Conservation (phyloP, 2,329 filamentous ascomycete genomes). For the Phialocephala subalpina region DNA sequence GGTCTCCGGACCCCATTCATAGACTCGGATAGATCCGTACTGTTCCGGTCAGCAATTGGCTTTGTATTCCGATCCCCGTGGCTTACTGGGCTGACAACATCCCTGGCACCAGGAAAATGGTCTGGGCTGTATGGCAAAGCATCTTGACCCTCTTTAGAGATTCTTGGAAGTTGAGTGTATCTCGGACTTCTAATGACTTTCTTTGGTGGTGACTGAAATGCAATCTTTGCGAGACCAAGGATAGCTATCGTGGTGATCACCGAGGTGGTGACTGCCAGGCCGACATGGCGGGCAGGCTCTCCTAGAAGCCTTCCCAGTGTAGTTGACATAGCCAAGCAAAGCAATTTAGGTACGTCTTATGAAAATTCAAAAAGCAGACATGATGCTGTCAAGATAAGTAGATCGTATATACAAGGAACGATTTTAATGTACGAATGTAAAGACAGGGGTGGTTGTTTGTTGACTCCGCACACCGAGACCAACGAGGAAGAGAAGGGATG, state of each 20-base stretch:
- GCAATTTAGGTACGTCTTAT: neutral
- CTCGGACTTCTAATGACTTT: slow-evolving; percentile 37
- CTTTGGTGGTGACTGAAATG: slow-evolving; percentile 17
- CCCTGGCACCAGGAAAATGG: slow-evolving; percentile 72
- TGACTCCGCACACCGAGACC: too few relatives aligned
- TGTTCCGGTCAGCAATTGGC: slow-evolving; percentile 15
- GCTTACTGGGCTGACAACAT: slow-evolving; percentile 65
- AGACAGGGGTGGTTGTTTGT: neutral
- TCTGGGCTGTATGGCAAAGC: slow-evolving; percentile 72
- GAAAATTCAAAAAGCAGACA: neutral
- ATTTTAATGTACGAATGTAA: neutral
- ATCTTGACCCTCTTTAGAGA: slow-evolving; percentile 45
- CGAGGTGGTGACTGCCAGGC: slow-evolving; percentile 30
- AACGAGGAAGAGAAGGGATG: too few relatives aligned
- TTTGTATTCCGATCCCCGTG: neutral
- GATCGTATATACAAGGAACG: neutral
- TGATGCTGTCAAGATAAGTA: neutral
- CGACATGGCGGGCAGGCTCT: slow-evolving; percentile 4
- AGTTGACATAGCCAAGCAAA: neutral
- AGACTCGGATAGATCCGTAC: slow-evolving; percentile 76
- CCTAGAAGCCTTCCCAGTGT: neutral
- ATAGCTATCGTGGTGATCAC: slow-evolving; percentile 33
- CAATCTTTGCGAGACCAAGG: slow-evolving; percentile 18
- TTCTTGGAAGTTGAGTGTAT: slow-evolving; percentile 30
- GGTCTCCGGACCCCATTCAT: slow-evolving; percentile 80